Base-by-base conservation (phyloP, 164 flowering plant species). In the Euptelea pleiosperma region DNA sequence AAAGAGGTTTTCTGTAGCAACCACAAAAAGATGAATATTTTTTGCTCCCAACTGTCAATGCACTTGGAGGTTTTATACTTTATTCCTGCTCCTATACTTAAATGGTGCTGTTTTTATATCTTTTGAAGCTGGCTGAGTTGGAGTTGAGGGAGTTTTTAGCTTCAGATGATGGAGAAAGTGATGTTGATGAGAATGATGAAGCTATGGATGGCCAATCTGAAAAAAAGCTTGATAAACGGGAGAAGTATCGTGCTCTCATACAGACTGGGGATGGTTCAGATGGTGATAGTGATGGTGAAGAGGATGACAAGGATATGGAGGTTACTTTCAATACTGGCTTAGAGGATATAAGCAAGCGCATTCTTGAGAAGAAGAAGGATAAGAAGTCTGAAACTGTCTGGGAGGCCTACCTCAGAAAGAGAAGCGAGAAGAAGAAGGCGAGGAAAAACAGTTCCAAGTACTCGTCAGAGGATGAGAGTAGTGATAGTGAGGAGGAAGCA, bases 241-340 rank as follows among this genome's bases (percentile, higher is more conserved):
- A 87, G 42, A 70, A 22, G 64, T 85, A 85, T 60, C 87, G 77
- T 36, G 77, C 84, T 46, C 80, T 93, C 35, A 3, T 93, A 45
- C 69, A 75, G 47, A 75, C 84, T 60, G 90, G 83, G 21, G 82
- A 72, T 70, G 90, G 71, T 57, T 80, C 87, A 31, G 94, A 82
- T 68, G 84, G 42, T 14, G 62, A 41, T 39, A 45, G 56, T 55
- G 77, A 82, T 16, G 75, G 60, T 48, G 77, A 77, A 39, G 81
- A 80, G 4, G 72, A 64, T 35, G 76, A 63, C 54, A 82, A 75
- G 72, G 96, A 93, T 65, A 90, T 93, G 99, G 99, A 90, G 69
- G 87, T 90, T 34, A 90, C 97, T 60, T 93, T 90, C 69, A 86
- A 83, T 71, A 70, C 93, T 57, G 95, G 87, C 18, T 77, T 90